Conservation (phyloP, 345 rosid genomes). For the Psidium guajava region DNA sequence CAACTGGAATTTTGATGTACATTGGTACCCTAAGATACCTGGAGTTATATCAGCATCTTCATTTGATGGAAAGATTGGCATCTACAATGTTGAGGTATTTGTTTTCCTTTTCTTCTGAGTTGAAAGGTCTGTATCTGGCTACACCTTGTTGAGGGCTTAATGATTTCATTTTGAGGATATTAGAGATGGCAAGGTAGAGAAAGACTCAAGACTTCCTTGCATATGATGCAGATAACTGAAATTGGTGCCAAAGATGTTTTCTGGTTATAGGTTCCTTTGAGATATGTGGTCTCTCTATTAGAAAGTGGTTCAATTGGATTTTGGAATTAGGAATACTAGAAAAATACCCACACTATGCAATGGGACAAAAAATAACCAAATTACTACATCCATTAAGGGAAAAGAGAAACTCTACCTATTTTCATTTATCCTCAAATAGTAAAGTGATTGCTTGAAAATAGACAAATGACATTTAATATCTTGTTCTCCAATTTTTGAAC, state of each 20-base stretch:
- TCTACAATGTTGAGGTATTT: conserved; percentile 89
- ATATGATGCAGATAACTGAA: neutral
- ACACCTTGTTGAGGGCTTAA: neutral
- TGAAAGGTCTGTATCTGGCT: neutral
- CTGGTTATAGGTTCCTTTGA: neutral
- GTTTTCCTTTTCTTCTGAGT: neutral
- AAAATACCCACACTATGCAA: neutral
- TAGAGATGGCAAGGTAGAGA: neutral
- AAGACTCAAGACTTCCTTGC: neutral
- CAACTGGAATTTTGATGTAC: conserved; percentile 98
- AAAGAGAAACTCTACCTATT: neutral
- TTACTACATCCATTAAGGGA: neutral
- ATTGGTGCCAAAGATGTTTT: neutral
- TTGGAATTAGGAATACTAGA: neutral
- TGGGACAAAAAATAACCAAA: neutral
- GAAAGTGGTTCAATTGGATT: neutral
- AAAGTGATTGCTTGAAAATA: neutral
- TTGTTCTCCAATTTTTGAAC: neutral
- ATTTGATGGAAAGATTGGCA: conserved; percentile 91
- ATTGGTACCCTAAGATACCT: conserved; percentile 93
- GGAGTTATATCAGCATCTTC: conserved; percentile 97
- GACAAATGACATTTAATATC: neutral
- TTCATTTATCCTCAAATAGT: neutral
- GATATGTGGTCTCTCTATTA: neutral
- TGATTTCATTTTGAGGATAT: neutral